Conservation (phyloP, 1,139 yeast species). For the Yamadazyma triangularis region DNA sequence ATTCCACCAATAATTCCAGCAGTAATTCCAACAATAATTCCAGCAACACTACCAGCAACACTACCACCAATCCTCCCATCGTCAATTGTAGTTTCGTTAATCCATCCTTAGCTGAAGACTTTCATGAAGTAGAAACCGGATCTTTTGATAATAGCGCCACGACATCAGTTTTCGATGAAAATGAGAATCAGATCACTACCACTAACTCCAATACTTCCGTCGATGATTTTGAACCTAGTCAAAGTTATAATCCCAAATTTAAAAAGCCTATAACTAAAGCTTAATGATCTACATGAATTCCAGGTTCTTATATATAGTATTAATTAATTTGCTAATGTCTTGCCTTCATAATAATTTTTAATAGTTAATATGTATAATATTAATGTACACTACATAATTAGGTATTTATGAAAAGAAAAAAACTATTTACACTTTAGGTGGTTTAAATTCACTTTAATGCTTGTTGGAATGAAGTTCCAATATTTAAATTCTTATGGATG, state of each 20-base stretch:
- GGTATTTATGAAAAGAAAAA: too few species aligned
- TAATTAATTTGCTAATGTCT: too few species aligned
- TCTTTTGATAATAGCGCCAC: conserved; percentile 33
- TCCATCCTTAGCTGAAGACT: neutral
- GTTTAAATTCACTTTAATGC: conserved; percentile 16
- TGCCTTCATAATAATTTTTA: too few species aligned
- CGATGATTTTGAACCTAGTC: conserved; percentile 9
- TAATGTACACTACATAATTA: conserved; percentile 6
- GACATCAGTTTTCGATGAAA: conserved; percentile 38
- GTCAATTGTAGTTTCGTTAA: too few species aligned
- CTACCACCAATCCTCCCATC: too few species aligned
- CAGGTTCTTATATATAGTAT: too few species aligned
- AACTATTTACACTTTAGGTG: too few species aligned
- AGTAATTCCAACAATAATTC: too few species aligned
- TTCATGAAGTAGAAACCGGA: conserved; percentile 25
- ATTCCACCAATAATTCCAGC: too few species aligned
- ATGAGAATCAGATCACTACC: conserved; percentile 13
- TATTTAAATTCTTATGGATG: conserved; percentile 48
- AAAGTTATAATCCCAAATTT: neutral
- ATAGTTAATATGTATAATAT: conserved; percentile 4
- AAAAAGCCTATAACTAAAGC: neutral
- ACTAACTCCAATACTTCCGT: conserved; percentile 11
- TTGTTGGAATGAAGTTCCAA: conserved; percentile 45
- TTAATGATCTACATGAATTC: too few species aligned
- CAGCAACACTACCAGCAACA: too few species aligned